These are phyloP conservation scores for Syncephalastrum sp. DNA, from an alignment of 371 early-diverging fungal genomes.

Conservation along the genomic window DNA sequence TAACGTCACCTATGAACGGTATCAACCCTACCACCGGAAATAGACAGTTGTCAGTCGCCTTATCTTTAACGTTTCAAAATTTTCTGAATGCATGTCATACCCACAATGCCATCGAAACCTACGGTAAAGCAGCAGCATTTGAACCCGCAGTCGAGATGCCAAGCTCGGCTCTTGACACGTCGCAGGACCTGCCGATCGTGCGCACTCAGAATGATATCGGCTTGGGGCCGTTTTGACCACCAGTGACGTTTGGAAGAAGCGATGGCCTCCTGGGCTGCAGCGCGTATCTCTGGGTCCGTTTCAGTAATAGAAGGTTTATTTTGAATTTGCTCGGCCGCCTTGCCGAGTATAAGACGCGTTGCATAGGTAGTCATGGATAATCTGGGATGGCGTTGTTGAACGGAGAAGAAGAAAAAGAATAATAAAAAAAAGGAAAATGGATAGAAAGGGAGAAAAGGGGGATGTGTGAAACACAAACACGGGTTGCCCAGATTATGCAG, in stretches of 20 bases:
- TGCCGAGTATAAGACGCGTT: conserved; percentile 8
- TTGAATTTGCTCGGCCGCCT: conserved; percentile 14
- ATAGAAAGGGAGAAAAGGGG: conserved; percentile 2
- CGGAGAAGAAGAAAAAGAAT: not conserved
- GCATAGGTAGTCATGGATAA: conserved; percentile 12
- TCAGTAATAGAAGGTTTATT: conserved; percentile 16
- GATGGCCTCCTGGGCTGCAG: conserved; percentile 16
- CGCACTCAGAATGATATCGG: conserved; percentile 28
- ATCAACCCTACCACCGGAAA: conserved; percentile 35
- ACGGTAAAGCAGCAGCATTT: conserved; percentile 46
- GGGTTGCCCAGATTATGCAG: not conserved
- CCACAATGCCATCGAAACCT: conserved; percentile 51
- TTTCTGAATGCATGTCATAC: conserved; percentile 19
- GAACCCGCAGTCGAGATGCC: conserved; percentile 38
- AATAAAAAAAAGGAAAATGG: conserved; percentile 6
- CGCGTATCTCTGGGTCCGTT: conserved; percentile 22
- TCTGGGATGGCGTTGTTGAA: not conserved
- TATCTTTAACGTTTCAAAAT: not conserved
- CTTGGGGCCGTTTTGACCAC: conserved; percentile 28
- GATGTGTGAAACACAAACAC: conserved; percentile 1
- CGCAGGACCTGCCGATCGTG: conserved; percentile 31
- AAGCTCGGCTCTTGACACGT: conserved; percentile 36
- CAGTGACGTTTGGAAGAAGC: conserved; percentile 22
- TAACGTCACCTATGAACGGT: conserved; percentile 48
- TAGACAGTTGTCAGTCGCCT: not conserved